Base-by-base conservation (phyloP, 2,329 filamentous ascomycete species). In the Chlorencoelia australis region DNA sequence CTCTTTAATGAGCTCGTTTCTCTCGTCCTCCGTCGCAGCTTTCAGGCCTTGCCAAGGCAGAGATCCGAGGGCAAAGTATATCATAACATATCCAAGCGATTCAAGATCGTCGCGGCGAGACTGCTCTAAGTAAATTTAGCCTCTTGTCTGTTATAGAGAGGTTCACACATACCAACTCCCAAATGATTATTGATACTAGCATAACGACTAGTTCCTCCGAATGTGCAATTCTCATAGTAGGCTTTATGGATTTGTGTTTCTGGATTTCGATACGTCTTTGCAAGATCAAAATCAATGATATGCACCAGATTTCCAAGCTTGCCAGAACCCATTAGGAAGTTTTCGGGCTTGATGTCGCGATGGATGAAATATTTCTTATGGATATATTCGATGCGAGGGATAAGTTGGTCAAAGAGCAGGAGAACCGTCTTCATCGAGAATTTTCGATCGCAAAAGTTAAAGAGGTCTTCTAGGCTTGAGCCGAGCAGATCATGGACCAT, bases 371-470 rank as follows among this genome's bases (percentile, higher is more conserved):
- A 94, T 68, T 94, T 95, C 68, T 87, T 87, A 63, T 95, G 88
- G 55, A 95, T 95, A 68, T 95, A 94, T 66, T 95, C 87, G 63
- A 95, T 94, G 55, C 88, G 87, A 47, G 87, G 94, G 60, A 95
- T 94, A 62, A 94, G 79, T 68, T 95, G 88, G 54, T 95, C 88
- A 59, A 88, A 88, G 35, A 95, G 75, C 13, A 95, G 75, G 31
- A 95, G 73, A 13, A 95, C 88, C 1, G 88, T 95, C 79, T 95
- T 95, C 47, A 95, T 68, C 5, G 88, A 94, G 69, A 95, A 95
- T 62, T 94, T 94, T 63, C 88, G 82, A 76, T 94, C 94, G 76
- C 88, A 95, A 64, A 94, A 94, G 75, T 95, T 95, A 82, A 95
- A 95, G 29, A 95, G 73, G 57, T 95, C 88, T 65, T 95, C 88